phyloP scores from a whole-genome alignment of 2,329 filamentous ascomycete genomes.

The Myriosclerotinia curreyana region DNA sequence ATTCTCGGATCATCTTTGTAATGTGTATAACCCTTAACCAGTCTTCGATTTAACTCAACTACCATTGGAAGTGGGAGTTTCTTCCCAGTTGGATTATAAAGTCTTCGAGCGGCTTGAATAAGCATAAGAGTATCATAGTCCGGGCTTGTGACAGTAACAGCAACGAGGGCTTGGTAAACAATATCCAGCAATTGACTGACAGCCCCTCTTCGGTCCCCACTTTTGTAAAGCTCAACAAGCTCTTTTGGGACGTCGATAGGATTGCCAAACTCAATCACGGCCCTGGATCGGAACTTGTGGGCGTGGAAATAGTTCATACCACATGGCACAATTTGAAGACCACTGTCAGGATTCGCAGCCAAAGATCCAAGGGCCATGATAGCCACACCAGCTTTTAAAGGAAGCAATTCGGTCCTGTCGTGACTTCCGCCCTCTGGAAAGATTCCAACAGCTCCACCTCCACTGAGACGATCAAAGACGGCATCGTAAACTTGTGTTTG shows the following conservation, averaged over 20 bases:
- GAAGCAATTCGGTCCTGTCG: slow-evolving; percentile 85
- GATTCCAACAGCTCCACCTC: slow-evolving; percentile 88
- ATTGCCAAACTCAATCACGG: slow-evolving; percentile 90
- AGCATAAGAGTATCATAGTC: slow-evolving; percentile 89
- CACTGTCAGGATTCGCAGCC: slow-evolving; percentile 72
- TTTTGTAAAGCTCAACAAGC: slow-evolving; percentile 80
- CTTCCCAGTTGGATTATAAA: slow-evolving; percentile 77
- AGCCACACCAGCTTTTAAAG: slow-evolving; percentile 88
- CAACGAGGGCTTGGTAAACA: slow-evolving; percentile 58
- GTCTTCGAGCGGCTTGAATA: slow-evolving; percentile 86
- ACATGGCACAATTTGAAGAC: slow-evolving; percentile 90
- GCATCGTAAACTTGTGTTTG: slow-evolving; percentile 91
- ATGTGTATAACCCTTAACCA: slow-evolving; percentile 76
- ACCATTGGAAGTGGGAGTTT: slow-evolving; percentile 28
- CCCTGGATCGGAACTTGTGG: slow-evolving; percentile 95
- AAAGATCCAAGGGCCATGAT: slow-evolving; percentile 95
- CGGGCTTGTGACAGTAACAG: slow-evolving; percentile 89
- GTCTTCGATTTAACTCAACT: slow-evolving; percentile 77
- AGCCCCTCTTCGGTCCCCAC: slow-evolving; percentile 78
- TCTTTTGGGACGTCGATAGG: slow-evolving; percentile 82
- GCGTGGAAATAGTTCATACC: slow-evolving; percentile 99
- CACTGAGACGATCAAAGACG: slow-evolving; percentile 77
- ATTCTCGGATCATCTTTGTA: slow-evolving; percentile 27
- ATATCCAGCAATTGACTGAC: slow-evolving; percentile 80
- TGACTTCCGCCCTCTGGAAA: slow-evolving; percentile 97